Base-by-base conservation (phyloP, 1,284 basidiomycete species). In the Boletus calvinii region DNA sequence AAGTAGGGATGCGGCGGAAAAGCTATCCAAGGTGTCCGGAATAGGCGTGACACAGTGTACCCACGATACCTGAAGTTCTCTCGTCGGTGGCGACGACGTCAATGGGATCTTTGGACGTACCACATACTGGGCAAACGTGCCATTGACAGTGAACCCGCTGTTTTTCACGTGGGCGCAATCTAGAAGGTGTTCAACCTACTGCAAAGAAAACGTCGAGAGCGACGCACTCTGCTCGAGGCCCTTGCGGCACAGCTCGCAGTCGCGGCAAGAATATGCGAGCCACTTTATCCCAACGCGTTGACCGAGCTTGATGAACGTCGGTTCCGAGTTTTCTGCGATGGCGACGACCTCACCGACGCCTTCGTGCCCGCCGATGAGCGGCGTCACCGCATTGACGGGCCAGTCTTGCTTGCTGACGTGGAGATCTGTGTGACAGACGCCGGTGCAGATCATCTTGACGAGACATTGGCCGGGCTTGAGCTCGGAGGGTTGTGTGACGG, bases 241-340 rank as follows among this genome's bases (percentile, higher is more conserved):
- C 58, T 80, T 80, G 55, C 79, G 77, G 70, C 93, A 94, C 60
- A 77, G 79, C 65, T 90, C 85, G 70, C 91, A 94, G 61, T 85
- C 74, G 37, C 85, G 59, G 63, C 77, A 92, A 50, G 79, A 83
- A 63, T 85, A 77, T 7, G 86, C 87, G 35, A 90, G 73, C 89
- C 90, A 91, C 69, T 95, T 95, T 76, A 96, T 84, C 7, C 93
- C 92, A 42, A 95, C 92, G 12, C 87, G 80, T 58, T 93, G 85
- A 22, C 92, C 91, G 29, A 93, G 56, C 60, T 84, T 78, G 57
- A 87, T 80, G 2, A 82, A 80, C 9, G 83, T 83, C 52, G 78
- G 54, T 31, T 70, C 66, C 0, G 88, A 87, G 64, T 85, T 75
- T 20, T 78, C 75, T 41, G 84, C 91, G 61, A 94, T 87, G 35